Conservation (phyloP, 768 basidiomycete genomes). For the Lactarius quietus region DNA sequence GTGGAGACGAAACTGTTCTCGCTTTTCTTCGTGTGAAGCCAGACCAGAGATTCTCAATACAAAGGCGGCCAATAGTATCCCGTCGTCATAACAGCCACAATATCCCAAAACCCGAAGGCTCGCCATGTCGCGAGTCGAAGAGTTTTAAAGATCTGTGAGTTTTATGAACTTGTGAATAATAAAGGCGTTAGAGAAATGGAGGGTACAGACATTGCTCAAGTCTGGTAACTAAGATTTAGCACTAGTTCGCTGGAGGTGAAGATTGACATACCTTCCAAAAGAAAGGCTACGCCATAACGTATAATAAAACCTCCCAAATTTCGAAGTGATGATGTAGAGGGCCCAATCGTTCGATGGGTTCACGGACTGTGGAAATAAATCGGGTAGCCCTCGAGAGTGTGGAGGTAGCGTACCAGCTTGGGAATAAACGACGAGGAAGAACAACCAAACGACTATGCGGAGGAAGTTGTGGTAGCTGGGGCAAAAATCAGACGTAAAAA, state of each 20-base stretch:
- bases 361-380: slow-evolving; percentile 48
- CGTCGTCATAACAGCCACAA: slow-evolving; percentile 67
- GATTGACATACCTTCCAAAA: slow-evolving; percentile 62
- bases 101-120: slow-evolving; percentile 79
- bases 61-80: slow-evolving; percentile 71
- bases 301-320: slow-evolving; percentile 75
- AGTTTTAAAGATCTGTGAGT: slow-evolving; percentile 58
- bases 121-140: slow-evolving; percentile 74
- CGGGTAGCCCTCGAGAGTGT: background rate
- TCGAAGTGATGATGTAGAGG: slow-evolving; percentile 56
- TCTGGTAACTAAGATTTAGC: slow-evolving; percentile 35
- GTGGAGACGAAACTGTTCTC: slow-evolving; percentile 44
- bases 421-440: slow-evolving; percentile 77
- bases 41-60: slow-evolving; percentile 63
- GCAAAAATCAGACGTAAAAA: background rate
- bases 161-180: slow-evolving; percentile 1
- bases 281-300: slow-evolving; percentile 73
- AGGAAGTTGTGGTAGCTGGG: slow-evolving; percentile 81
- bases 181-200: background rate
- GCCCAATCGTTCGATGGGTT: slow-evolving; percentile 71
- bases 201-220: slow-evolving; percentile 47
- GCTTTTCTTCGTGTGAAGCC: slow-evolving; percentile 34
- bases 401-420: slow-evolving; percentile 59
- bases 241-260: background rate
- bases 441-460: slow-evolving; percentile 70